Percentiles rank a stretch among this genome's conserved stretches.
These are phyloP conservation scores for Tolypocladium cylindrosporum DNA, from an alignment of 2,329 filamentous ascomycete genomes.

Conservation along the genomic window DNA sequence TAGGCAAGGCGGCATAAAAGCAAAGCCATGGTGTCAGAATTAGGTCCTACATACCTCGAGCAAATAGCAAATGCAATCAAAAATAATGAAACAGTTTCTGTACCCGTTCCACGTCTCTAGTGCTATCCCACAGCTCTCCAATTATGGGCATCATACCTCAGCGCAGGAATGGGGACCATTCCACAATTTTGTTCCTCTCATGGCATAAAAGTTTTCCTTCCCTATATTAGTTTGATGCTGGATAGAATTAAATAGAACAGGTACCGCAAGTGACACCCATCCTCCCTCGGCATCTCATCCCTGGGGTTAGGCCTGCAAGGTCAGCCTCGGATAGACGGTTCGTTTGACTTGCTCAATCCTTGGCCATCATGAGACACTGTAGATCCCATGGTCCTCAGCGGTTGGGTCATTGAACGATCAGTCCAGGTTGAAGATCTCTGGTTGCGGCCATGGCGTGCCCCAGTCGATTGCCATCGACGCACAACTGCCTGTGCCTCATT, in stretches of 20 bases:
- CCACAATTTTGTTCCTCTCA: not conserved
- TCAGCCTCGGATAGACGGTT: not conserved
- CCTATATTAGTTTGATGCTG: not conserved
- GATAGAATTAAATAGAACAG: not conserved
- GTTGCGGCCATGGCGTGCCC: not conserved
- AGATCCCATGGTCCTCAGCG: not conserved
- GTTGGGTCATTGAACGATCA: not conserved
- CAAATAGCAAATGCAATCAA: not conserved
- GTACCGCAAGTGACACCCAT: not conserved
- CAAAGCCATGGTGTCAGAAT: not conserved
- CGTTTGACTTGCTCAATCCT: not conserved
- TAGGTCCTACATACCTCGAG: not conserved
- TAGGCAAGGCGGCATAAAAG: too few species aligned
- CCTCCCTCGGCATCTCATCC: not conserved
- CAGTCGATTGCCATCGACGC: constrained; percentile 4
- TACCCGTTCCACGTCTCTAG: not conserved
- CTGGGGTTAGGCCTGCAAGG: not conserved
- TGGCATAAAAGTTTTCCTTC: not conserved
- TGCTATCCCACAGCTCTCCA: not conserved
- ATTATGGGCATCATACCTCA: not conserved
- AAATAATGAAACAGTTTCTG: not conserved
- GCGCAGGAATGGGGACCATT: not conserved
- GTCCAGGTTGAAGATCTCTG: not conserved
- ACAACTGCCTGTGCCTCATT: not conserved
- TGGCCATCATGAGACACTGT: not conserved